A percentile compares a stretch with the other conserved stretches of the same genome.
These are phyloP conservation scores for Candolleomyces aberdarensis DNA, from an alignment of 768 basidiomycete species.

Conservation along the genomic window DNA sequence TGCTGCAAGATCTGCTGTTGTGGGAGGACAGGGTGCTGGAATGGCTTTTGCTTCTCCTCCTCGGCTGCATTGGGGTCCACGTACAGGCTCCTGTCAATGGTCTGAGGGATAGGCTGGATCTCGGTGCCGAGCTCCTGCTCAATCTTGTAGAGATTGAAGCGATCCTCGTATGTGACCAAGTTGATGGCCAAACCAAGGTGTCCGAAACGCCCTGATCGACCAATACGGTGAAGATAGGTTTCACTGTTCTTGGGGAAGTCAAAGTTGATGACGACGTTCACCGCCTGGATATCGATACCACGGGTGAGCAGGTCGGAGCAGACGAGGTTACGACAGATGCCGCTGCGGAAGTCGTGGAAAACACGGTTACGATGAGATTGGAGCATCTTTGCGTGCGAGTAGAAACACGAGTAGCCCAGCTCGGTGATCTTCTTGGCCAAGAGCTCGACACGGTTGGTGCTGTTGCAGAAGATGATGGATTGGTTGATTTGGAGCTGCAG, in stretches of 20 bases:
- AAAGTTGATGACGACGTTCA: conserved; percentile 99
- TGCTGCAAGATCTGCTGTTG: conserved; percentile 15
- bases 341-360: conserved; percentile 99
- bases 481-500: conserved; percentile 98
- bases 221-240: conserved; percentile 97
- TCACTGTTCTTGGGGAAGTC: conserved; percentile 99
- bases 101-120: conserved; percentile 91
- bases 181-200: conserved; percentile 97
- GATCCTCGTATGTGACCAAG: conserved; percentile 95
- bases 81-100: conserved; percentile 89
- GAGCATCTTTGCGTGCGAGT: conserved; percentile 99
- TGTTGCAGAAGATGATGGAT: conserved; percentile 99
- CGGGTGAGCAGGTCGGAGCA: conserved; percentile 97
- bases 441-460: conserved; percentile 98
- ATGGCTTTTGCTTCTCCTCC: conserved; percentile 37
- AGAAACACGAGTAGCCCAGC: conserved; percentile 99
- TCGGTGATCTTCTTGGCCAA: conserved; percentile 99
- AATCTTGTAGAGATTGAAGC: conserved; percentile 96
- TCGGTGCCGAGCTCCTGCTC: conserved; percentile 99
- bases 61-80: conserved; percentile 71
- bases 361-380: conserved; percentile 98
- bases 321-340: conserved; percentile 97
- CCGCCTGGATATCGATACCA: conserved; percentile 99
- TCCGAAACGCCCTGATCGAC: conserved; percentile 95
- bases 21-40: conserved; percentile 30